Evolutionary conservation across 768 basidiomycete genomes (phyloP), one percentile per base, ranked within the genome.

Genomic region (Lyophyllum shimeji): DNA sequence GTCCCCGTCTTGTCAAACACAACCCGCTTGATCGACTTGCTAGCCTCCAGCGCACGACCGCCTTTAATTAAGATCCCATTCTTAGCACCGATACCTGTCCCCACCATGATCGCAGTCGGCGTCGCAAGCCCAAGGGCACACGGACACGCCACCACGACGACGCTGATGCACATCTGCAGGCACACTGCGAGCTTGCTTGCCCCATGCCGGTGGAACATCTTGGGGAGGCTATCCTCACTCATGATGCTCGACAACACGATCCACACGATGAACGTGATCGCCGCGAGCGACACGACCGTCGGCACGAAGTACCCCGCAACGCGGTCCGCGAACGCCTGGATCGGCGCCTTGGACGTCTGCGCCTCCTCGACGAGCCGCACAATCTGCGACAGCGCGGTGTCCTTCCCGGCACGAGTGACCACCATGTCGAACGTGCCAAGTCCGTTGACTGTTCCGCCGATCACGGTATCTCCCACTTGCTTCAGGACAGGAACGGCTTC

Each of bases 21-120:
- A 59, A 98, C 85, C 13, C 85, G 80, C 67, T 86, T 85, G 64
- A 98, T 85, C 50, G 80, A 78, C 61, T 83, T 86, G 71, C 93
- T 94, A 2, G 93, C 94, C 68, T 99, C 97, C 24, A 99, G 77
- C 2, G 97, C 95, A 13, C 90, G 80, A 1, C 95, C 97, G 20
- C 97, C 95, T 69, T 99, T 99, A 83, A 99, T 98, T 45, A 99
- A 74, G 56, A 99, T 98, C 0, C 97, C 96, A 64, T 98, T 96
- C 75, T 90, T 83, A 8, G 97, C 97, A 1, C 97, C 97, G 54
- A 98, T 86, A 0, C 97, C 97, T 0, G 96, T 98, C 17, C 97
- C 97, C 29, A 98, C 97, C 97, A 98, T 98, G 72, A 98, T 94
- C 1, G 96, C 97, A 0, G 97, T 98, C 0, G 97, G 97, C 0